These are phyloP conservation scores for Ophiosphaerella herpotricha DNA, from an alignment of 2,329 filamentous ascomycete genomes.

Conservation along the genomic window DNA sequence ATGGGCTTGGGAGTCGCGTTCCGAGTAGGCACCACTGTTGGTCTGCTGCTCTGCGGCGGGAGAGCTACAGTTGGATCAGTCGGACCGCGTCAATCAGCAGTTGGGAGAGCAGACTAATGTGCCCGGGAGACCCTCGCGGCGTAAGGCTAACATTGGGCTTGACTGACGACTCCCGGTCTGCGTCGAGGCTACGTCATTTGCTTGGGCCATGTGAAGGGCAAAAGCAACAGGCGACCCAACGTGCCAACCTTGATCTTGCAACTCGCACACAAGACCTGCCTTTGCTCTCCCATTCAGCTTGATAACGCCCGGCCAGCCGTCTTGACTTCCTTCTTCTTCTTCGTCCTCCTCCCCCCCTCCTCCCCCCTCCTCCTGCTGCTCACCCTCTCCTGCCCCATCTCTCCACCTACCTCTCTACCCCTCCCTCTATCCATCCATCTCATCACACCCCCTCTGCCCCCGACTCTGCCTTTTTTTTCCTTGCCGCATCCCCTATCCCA, in stretches of 20 bases:
- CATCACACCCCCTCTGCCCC: constrained; percentile 6
- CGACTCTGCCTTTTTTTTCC: too few relatives aligned
- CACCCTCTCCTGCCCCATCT: constrained; percentile 4
- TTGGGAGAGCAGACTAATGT: not conserved
- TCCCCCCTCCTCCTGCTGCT: not conserved
- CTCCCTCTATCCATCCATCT: constrained; percentile 15
- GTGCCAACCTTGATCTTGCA: constrained; percentile 7
- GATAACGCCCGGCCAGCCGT: constrained; percentile 5
- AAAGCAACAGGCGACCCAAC: constrained; percentile 5
- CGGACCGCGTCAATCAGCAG: constrained; percentile 9
- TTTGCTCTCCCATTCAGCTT: constrained; percentile 1
- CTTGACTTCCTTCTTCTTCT: not conserved
- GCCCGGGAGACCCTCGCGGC: constrained; percentile 12
- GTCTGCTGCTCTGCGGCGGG: constrained; percentile 8
- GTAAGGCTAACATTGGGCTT: constrained; percentile 13
- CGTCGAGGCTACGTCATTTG: constrained; percentile 19
- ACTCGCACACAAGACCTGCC: constrained; percentile 9
- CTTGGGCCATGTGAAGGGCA: not conserved
- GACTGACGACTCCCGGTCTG: not conserved
- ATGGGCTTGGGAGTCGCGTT: too few relatives aligned
- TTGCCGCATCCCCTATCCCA: too few relatives aligned
- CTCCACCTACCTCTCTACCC: constrained; percentile 5
- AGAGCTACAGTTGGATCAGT: constrained; percentile 22
- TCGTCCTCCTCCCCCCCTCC: constrained; percentile 7
- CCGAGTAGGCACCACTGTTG: too few relatives aligned